Conservation (phyloP, 2,329 filamentous ascomycete species). For the Beauveria australis region DNA sequence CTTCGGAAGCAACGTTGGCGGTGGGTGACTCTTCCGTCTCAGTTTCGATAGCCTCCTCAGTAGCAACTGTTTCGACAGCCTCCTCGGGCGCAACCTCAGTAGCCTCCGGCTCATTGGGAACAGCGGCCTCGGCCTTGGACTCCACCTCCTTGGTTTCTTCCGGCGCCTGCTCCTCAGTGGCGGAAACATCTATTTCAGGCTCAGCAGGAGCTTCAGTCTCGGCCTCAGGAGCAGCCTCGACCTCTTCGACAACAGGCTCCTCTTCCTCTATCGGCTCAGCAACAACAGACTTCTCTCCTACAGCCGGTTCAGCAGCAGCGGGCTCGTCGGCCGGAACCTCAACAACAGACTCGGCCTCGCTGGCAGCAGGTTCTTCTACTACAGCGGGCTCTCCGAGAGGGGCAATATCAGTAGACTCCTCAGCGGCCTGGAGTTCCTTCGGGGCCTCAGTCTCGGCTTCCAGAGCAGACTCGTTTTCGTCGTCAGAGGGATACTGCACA, state of each 20-base stretch:
- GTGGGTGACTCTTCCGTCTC: background rate
- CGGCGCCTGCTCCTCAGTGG: background rate
- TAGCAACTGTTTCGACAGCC: background rate
- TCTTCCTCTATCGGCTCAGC: slow-evolving; percentile 10
- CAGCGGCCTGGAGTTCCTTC: background rate
- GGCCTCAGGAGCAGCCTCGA: slow-evolving; percentile 6
- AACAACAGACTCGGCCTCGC: background rate
- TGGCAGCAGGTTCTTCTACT: slow-evolving; percentile 2
- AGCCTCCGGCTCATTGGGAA: background rate
- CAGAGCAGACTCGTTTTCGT: slow-evolving; percentile 4
- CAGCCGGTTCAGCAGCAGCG: background rate
- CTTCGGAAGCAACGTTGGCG: slow-evolving; percentile 10
- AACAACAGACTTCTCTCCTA: background rate
- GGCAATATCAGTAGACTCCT: background rate
- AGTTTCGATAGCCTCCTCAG: background rate
- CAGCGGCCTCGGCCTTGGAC: background rate
- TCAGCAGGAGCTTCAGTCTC: background rate
- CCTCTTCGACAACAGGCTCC: background rate
- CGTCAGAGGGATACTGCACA: background rate
- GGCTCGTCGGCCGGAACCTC: background rate
- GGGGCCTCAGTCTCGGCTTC: background rate
- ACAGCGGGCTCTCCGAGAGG: no score
- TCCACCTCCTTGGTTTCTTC: background rate
- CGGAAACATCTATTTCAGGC: background rate
- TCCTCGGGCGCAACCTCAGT: background rate